Evolutionary conservation across 805 yeast genomes (phyloP).

Genomic region (Candida nemodendra): DNA sequence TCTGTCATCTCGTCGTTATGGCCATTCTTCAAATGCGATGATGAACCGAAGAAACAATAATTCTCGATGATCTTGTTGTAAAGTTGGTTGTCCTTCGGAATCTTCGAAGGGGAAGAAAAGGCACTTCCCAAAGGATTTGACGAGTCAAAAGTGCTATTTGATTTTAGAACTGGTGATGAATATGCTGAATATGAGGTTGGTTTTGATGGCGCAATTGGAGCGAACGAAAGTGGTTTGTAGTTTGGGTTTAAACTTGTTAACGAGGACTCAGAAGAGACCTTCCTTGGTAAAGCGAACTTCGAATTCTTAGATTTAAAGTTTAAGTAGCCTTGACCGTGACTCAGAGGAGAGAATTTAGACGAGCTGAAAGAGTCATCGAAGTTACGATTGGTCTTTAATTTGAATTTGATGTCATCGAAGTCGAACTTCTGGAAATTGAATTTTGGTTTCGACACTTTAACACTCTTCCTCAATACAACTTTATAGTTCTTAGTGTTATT

Average conservation of each 20-base stretch:
- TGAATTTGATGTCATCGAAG: constrained; percentile 30
- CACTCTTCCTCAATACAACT: constrained; percentile 33
- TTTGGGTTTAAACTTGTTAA: constrained; percentile 16
- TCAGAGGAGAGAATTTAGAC: constrained; percentile 8
- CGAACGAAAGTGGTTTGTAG: constrained; percentile 10
- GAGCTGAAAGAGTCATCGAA: constrained; percentile 28
- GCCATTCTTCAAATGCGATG: constrained; percentile 10
- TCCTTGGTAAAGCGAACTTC: constrained; percentile 27
- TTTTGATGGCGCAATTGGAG: constrained; percentile 6
- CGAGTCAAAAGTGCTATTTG: constrained; percentile 1
- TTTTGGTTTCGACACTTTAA: constrained; percentile 7
- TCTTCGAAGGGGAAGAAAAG: neutral
- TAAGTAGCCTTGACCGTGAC: constrained; percentile 8
- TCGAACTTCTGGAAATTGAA: constrained; percentile 14
- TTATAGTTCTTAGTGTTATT: constrained; percentile 37
- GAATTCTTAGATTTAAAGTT: constrained; percentile 24
- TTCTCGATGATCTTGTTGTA: constrained; percentile 27
- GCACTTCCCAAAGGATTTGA: neutral
- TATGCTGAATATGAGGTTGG: constrained; percentile 15
- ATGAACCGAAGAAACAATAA: constrained; percentile 31
- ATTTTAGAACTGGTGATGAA: constrained; percentile 4
- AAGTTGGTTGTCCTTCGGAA: constrained; percentile 15
- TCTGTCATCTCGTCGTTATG: constrained; percentile 4
- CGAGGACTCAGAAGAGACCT: constrained; percentile 32
- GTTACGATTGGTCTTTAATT: constrained; percentile 29